These are phyloP conservation scores for Hericium erinaceus DNA, from an alignment of 768 basidiomycete species.

Conservation along the genomic window DNA sequence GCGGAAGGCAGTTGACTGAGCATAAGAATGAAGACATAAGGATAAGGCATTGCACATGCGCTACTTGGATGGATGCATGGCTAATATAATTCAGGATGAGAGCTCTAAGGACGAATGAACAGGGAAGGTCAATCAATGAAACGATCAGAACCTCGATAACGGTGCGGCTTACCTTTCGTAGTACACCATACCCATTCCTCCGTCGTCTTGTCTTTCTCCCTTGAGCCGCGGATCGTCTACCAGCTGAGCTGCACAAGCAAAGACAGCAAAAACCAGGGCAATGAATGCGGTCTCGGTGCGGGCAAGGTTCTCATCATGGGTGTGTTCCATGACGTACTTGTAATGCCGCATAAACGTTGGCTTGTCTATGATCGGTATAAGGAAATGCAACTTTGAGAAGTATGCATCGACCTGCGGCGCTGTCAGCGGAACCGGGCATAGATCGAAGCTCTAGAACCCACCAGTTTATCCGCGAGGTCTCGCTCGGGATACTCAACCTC, in stretches of 20 bases:
- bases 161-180: constrained; percentile 63
- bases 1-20: constrained; percentile 87
- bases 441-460: constrained; percentile 27
- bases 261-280: constrained; percentile 78
- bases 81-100: constrained; percentile 90
- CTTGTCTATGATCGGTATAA: constrained; percentile 83
- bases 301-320: constrained; percentile 39
- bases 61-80: constrained; percentile 72
- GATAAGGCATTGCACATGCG: constrained; percentile 86
- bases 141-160: no score
- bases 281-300: constrained; percentile 67
- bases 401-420: constrained; percentile 68
- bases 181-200: constrained; percentile 84
- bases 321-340: constrained; percentile 63
- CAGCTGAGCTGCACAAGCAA: constrained; percentile 78
- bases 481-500: constrained; percentile 83
- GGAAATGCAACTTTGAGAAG: constrained; percentile 79
- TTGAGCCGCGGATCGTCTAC: constrained; percentile 64
- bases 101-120: constrained; percentile 39
- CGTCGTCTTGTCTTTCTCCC: constrained; percentile 56
- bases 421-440: constrained; percentile 17
- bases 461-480: constrained; percentile 81
- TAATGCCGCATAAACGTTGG: constrained; percentile 72
- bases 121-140: background rate
- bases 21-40: constrained; percentile 87